These are phyloP conservation scores for Ganoderma sinense DNA, from an alignment of 1,284 basidiomycete species.

Conservation along the genomic window DNA sequence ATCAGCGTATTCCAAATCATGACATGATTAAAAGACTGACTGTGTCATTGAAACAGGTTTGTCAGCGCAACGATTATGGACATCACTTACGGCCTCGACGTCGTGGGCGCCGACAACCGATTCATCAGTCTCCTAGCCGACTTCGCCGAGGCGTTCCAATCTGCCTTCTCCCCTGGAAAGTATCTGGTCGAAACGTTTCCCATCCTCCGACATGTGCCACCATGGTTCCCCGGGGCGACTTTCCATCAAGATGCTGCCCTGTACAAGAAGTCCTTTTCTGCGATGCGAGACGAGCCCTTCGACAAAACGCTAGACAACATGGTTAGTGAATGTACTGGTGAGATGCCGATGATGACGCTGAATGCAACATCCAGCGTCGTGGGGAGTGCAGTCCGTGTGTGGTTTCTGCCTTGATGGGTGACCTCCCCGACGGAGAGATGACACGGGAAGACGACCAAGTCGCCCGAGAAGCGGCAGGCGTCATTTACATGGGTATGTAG, in stretches of 20 bases:
- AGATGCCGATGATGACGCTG: too few relatives aligned
- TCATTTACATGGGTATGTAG: conserved; percentile 1
- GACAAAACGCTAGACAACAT: not conserved
- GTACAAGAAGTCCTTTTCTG: not conserved
- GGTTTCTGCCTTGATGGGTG: not conserved
- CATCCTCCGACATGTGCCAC: not conserved
- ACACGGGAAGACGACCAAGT: not conserved
- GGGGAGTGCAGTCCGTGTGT: not conserved
- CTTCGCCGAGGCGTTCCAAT: not conserved
- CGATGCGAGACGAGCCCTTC: not conserved
- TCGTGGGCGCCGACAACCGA: not conserved
- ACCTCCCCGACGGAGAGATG: not conserved
- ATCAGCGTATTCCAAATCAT: not conserved
- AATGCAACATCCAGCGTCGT: not conserved
- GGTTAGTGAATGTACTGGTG: not conserved
- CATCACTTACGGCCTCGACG: not conserved
- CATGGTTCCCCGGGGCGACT: not conserved
- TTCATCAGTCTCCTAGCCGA: not conserved
- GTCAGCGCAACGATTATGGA: not conserved
- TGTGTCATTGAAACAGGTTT: not conserved
- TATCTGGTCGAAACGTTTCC: not conserved
- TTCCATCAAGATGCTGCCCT: not conserved
- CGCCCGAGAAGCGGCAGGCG: not conserved
- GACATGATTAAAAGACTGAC: not conserved
- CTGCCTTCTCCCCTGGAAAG: not conserved